Percentiles rank a stretch among this genome's conserved stretches.
These are phyloP conservation scores for Taiozyma sp. DNA, from an alignment of 1,139 yeast species.

Conservation along the genomic window DNA sequence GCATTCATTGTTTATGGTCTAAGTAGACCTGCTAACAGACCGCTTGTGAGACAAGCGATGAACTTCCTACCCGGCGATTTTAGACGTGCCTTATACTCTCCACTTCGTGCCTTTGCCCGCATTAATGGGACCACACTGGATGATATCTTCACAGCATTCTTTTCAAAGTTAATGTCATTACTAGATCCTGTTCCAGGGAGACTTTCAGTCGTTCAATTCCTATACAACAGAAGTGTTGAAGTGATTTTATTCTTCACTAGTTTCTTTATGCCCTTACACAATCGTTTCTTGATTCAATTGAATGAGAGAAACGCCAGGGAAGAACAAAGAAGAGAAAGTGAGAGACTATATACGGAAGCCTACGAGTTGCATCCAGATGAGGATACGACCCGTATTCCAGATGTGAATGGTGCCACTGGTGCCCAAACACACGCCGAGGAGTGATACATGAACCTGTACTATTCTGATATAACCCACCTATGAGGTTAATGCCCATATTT, in stretches of 20 bases:
- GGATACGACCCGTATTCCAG: background rate
- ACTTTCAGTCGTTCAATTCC: background rate
- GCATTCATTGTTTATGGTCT: background rate
- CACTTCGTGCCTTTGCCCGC: background rate
- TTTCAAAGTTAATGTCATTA: background rate
- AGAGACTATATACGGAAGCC: background rate
- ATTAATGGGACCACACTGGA: background rate
- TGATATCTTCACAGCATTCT: background rate
- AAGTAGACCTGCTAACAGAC: background rate
- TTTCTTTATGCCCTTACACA: constrained; percentile 9
- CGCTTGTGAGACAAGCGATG: background rate
- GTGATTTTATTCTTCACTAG: constrained; percentile 9
- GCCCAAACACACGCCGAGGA: background rate
- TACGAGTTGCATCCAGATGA: background rate
- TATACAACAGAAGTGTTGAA: constrained; percentile 1
- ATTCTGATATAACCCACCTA: background rate
- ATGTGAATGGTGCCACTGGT: constrained; percentile 3
- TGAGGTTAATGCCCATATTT: background rate
- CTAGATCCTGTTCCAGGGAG: background rate
- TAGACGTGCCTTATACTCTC: background rate
- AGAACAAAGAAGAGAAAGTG: background rate
- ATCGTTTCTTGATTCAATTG: background rate
- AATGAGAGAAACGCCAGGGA: constrained; percentile 1
- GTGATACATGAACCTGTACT: background rate
- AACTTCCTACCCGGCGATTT: background rate